Base-by-base conservation (phyloP, 441 rosid species). In the Adansonia grandidieri region DNA sequence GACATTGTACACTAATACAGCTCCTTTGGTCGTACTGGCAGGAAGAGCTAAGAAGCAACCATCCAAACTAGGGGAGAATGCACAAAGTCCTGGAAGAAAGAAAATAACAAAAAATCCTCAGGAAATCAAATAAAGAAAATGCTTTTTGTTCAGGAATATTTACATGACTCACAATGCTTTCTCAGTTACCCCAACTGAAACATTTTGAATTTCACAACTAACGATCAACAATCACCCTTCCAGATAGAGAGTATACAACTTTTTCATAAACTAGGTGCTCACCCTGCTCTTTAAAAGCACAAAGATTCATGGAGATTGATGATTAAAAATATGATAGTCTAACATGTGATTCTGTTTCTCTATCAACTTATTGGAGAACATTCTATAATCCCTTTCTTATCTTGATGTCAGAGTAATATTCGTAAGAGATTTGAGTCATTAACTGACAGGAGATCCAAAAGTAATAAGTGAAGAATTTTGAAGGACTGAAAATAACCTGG, bases 21-120 rank as follows among this genome's bases (percentile, higher is more conserved):
- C 85, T 84, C 98, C 98, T 88, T 85, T 92, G 10, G 88, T 83
- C 7, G 82, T 73, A 84, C 97, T 93, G 60, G 98, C 96, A 60
- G 98, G 98, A 85, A 95, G 87, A 78, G 98, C 98, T 81, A 93
- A 86, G 87, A 90, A 95, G 88, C 98, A 95, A 61, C 91, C 96
- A 72, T 92, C 97, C 79, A 80, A 82, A 86, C 84, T 76, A 69
- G 98, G 93, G 64, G 98, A 93, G 85, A 95, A 92, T 66, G 94
- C 98, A 87, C 91, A 88, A 63, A 95, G 89, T 78, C 98, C 98
- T 95, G 85, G 54, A 61, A 54, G 75, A 61, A 79, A 60, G 20
- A 20, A 44, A 64, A 57, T 22, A 69, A 32, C 6, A 50, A 3
- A 82, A 47, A 70, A 65, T 9, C 19, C n/a, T 71, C 50, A 62